These are phyloP conservation scores for Fistulina hepatica DNA, from an alignment of 1,284 basidiomycete species.

Conservation along the genomic window DNA sequence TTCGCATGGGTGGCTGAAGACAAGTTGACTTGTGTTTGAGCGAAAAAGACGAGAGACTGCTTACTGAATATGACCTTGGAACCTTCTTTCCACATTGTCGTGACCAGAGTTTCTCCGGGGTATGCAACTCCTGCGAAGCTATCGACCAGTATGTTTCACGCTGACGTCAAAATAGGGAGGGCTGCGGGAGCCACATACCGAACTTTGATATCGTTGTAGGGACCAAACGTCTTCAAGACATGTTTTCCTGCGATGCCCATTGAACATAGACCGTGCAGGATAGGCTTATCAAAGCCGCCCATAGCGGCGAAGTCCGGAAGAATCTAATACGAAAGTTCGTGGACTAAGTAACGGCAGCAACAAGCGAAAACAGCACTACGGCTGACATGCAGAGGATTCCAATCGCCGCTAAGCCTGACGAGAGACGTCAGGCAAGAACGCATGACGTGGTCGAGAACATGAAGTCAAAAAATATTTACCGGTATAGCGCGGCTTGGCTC, in stretches of 20 bases:
- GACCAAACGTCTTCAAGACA: slow-evolving; percentile 78
- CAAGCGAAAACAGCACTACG: slow-evolving; percentile 17
- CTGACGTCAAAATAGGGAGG: slow-evolving; percentile 1
- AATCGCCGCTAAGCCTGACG: slow-evolving; percentile 76
- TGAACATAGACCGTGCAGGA: slow-evolving; percentile 77
- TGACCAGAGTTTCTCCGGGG: slow-evolving; percentile 90
- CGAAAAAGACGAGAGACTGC: slow-evolving; percentile 21
- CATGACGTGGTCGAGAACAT: slow-evolving; percentile 14
- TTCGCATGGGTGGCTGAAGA: slow-evolving; percentile 63
- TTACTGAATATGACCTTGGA: slow-evolving; percentile 85
- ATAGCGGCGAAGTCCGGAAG: slow-evolving; percentile 89
- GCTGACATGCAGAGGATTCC: slow-evolving; percentile 79
- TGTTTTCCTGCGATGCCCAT: slow-evolving; percentile 96
- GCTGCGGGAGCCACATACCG: slow-evolving; percentile 39
- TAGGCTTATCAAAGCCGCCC: slow-evolving; percentile 91
- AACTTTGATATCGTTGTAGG: slow-evolving; percentile 92
- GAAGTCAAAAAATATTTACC: too few relatives aligned
- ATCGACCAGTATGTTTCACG: slow-evolving; percentile 1
- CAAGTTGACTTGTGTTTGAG: neutral
- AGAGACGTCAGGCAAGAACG: slow-evolving; percentile 6
- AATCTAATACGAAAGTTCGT: slow-evolving; percentile 41
- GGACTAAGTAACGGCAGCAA: too few relatives aligned
- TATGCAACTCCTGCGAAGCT: slow-evolving; percentile 87
- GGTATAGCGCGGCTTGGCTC: slow-evolving; percentile 84
- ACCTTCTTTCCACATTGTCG: slow-evolving; percentile 97